Evolutionary conservation across 306 rosid species (phyloP).

Genomic region (Casuarina equisetifolia): DNA sequence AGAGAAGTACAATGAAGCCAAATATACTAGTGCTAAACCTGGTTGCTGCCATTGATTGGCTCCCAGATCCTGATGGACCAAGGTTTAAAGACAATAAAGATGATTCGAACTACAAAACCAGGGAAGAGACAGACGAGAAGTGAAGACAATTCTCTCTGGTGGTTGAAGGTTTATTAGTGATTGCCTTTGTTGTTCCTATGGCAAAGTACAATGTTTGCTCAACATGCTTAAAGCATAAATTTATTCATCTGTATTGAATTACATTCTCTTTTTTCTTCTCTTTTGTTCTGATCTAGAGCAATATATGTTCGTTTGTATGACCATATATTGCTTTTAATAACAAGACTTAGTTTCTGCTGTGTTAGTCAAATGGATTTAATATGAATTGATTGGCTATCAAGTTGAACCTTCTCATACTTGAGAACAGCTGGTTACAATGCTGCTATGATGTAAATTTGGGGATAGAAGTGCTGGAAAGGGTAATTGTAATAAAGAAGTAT

Average conservation of each 20-base stretch:
- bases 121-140: conserved; percentile 91
- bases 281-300: not conserved
- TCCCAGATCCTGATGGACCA: conserved; percentile 95
- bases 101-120: conserved; percentile 85
- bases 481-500: not conserved
- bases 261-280: not conserved
- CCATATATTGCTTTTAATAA: not conserved
- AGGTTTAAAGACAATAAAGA: conserved; percentile 65
- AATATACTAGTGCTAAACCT: conserved; percentile 75
- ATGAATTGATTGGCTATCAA: too few species aligned
- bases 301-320: not conserved
- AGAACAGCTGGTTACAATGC: not conserved
- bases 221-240: conserved; percentile 62
- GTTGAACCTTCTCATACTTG: not conserved
- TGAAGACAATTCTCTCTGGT: conserved; percentile 92
- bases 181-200: conserved; percentile 98
- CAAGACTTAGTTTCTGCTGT: conserved; percentile 14
- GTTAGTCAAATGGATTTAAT: not conserved
- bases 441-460: not conserved
- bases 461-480: not conserved
- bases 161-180: conserved; percentile 93
- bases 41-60: conserved; percentile 88
- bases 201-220: conserved; percentile 90
- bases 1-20: conserved; percentile 92
- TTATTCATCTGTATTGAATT: not conserved